A percentile compares a stretch with the other conserved stretches of the same genome.
phyloP scores from a whole-genome alignment of 306 rosid genomes.

The Lathyrus tuberosus region DNA sequence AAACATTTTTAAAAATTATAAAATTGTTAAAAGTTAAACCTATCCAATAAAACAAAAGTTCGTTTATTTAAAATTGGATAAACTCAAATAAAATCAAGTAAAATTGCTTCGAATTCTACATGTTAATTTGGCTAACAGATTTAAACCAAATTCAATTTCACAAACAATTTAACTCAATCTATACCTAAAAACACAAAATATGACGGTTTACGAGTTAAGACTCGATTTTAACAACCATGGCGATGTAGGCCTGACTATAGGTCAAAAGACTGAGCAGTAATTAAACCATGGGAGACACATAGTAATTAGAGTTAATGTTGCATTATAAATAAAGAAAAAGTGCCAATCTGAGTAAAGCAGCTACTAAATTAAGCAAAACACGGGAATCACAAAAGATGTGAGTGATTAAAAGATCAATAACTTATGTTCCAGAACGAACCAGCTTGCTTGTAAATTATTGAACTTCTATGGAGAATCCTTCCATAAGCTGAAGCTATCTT shows the following conservation, averaged over 20 bases:
- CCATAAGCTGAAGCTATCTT: slow-evolving; percentile 30
- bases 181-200: too few species aligned
- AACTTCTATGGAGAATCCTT: slow-evolving; percentile 20
- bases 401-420: slow-evolving; percentile 42
- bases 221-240: too few species aligned
- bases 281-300: slow-evolving; percentile 1
- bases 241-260: not conserved
- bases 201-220: too few species aligned
- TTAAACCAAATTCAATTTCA: too few species aligned
- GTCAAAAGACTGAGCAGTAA: slow-evolving; percentile 3
- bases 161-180: too few species aligned
- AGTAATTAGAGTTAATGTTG: slow-evolving; percentile 38
- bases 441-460: slow-evolving; percentile 34
- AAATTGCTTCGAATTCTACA: too few species aligned
- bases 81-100: too few species aligned
- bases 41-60: too few species aligned
- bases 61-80: too few species aligned
- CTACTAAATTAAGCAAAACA: slow-evolving; percentile 45
- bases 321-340: slow-evolving; percentile 32
- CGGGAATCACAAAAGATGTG: slow-evolving; percentile 42
- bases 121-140: too few species aligned
- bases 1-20: too few species aligned
- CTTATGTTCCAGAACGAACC: slow-evolving; percentile 32
- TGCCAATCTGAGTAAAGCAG: slow-evolving; percentile 36
- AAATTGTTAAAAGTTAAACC: too few species aligned